Percentiles rank a stretch among this genome's conserved stretches.
phyloP scores from a whole-genome alignment of 179 eudicot genomes.

The Corrigiola litoralis region DNA sequence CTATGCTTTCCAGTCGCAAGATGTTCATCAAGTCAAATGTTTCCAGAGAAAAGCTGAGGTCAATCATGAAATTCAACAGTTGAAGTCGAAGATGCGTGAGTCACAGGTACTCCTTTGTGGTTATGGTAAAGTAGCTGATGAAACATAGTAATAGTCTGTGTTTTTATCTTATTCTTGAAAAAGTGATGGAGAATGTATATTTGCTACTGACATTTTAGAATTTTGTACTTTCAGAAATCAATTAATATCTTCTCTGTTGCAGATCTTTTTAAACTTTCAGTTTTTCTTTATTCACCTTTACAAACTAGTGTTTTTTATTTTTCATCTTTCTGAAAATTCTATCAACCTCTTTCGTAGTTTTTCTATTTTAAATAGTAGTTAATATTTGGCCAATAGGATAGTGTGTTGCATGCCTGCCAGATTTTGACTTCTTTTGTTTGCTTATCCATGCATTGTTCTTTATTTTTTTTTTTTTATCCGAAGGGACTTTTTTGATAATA shows the following conservation, averaged over 20 bases:
- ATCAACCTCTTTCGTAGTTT: too few relatives aligned
- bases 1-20: conserved; percentile 63
- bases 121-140: too few relatives aligned
- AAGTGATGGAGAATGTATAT: neutral
- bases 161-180: neutral
- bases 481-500: neutral
- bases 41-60: conserved; percentile 94
- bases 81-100: conserved; percentile 93
- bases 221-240: neutral
- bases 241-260: neutral
- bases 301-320: too few relatives aligned
- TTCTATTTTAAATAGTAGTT: too few relatives aligned
- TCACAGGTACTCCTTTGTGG: conserved; percentile 60
- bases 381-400: too few relatives aligned
- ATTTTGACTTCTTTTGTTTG: too few relatives aligned
- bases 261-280: neutral
- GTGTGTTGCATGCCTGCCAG: too few relatives aligned
- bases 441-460: neutral
- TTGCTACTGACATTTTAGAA: neutral
- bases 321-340: too few relatives aligned
- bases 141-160: neutral
- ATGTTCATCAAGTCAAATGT: conserved; percentile 71
- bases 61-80: conserved; percentile 94
- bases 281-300: neutral
- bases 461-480: neutral